Base-by-base conservation (phyloP, 1,284 basidiomycete species). In the Mycena sp. region DNA sequence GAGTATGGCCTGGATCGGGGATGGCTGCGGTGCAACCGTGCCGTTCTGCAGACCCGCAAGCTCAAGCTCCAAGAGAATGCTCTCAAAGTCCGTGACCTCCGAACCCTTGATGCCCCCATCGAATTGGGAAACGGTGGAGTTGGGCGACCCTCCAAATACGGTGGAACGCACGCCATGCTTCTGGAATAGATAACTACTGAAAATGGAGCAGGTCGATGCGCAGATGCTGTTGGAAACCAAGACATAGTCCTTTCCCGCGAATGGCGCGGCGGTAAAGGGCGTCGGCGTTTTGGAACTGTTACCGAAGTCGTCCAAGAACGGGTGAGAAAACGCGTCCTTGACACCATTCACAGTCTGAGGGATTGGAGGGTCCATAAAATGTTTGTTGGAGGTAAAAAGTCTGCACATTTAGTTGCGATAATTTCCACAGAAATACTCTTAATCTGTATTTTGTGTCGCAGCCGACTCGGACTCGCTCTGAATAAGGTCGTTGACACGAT, bases 141-240 rank as follows among this genome's bases (percentile, higher is more conserved):
- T 37, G 16, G 57, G 49, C 0, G 43, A 46, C 0, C 44, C 52
- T 2, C 61, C 58, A 35, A 67, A 67, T 23, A 67, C 65, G 37
- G 58, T 61, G 14, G 65, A 67, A 5, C 65, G 58, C n/a, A 67
- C 58, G 32, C 58, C 53, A 37, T 67, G 65, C 35, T 67, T 67
- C 48, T 67, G 65, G 44, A 63, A 63, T 30, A 67, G 58, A 41
- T 67, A 67, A 44, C 53, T 58, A 49, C 49, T 54, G 53, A 67
- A 67, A 21, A 67, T 63, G 23, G 65, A 67, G 54, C 58, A 60
- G 4, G 65, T 67, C 44, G 65, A 67, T 23, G 58, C 61, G 46
- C 65, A 67, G 32, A 67, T 67, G 28, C 66, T 48, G 28, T 67
- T 67, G 1, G 66, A 55, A 1, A 67, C 66, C 26, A 67, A 11